Base-by-base conservation (phyloP, 106 monocot genomes). In the Platanthera guangdongensis region DNA sequence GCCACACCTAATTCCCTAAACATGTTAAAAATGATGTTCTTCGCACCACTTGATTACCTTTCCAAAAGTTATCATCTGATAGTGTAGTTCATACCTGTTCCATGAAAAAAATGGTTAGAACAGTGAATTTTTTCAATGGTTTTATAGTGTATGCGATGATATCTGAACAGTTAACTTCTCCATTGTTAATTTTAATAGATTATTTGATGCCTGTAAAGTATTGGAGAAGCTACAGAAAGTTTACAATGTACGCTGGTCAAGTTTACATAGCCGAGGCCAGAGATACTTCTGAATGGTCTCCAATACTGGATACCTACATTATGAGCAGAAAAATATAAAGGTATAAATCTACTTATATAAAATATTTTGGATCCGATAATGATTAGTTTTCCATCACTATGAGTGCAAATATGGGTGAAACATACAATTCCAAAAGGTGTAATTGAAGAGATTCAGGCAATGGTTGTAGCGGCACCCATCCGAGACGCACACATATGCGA, bases 381-480 rank as follows among this genome's bases (percentile, higher is more conserved):
- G 54, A 48, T 68, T 50, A 50, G 72, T 18, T 72, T 18, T 49
- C 5, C 15, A 55, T 39, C 39, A 39, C 39, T 39, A 39, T 71
- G 57, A 70, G 18, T 47, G 16, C 50, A 8, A 21, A 57, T 47
- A 32, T 70, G 8, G 16, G 51, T 50, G 30, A 19, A 76, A 28
- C 89, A 85, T 80, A 99, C 97, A 99, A 54, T 78, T 99, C 97
- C 78, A 99, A 72, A 57, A 99, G 89, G 81, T 99, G 97, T 73
- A 99, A 72, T 76, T 99, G 94, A 79, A 99, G 88, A 47, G 97
- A 99, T 80, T 94, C 97, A 7, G 97, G 97, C 50, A 99, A 77
- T 19, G 97, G 94, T 78, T 99, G 94, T 76, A 99, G 89, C 52
- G 97, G 97, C 16, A 99, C 97, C 97, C 97, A 99, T 85, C 97